Evolutionary conservation across 2,329 filamentous ascomycete species (phyloP).

Genomic region (Talaromyces sp.): DNA sequence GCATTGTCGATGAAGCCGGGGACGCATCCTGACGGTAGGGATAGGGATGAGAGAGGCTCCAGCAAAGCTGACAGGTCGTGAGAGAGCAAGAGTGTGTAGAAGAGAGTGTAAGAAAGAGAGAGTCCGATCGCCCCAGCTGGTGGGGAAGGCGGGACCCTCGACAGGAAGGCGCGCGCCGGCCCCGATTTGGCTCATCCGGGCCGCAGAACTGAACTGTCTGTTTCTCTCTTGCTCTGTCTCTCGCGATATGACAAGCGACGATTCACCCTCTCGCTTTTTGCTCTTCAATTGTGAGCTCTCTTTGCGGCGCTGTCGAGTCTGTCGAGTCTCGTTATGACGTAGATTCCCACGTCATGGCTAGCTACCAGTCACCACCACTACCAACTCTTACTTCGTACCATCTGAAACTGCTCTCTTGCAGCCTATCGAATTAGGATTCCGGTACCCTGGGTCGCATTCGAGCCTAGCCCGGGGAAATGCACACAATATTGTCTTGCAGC

Average conservation of each 20-base stretch:
- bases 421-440: not conserved
- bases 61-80: not conserved
- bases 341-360: not conserved
- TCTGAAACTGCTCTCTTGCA: not conserved
- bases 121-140: not conserved
- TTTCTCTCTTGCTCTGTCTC: too few relatives aligned
- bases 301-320: not conserved
- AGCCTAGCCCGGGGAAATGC: not conserved
- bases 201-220: too few relatives aligned
- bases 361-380: not conserved
- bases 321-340: not conserved
- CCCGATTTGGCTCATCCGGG: not conserved
- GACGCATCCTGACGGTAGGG: not conserved
- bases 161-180: not conserved
- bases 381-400: not conserved
- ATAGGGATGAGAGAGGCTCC: not conserved
- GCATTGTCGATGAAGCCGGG: not conserved
- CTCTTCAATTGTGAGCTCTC: not conserved
- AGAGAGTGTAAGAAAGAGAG: not conserved
- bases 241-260: not conserved
- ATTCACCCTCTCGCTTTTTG: not conserved
- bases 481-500: not conserved
- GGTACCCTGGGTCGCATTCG: not conserved
- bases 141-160: not conserved
- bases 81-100: not conserved